Evolutionary conservation across 768 basidiomycete species (phyloP).

Genomic region (Pholiota microspora): DNA sequence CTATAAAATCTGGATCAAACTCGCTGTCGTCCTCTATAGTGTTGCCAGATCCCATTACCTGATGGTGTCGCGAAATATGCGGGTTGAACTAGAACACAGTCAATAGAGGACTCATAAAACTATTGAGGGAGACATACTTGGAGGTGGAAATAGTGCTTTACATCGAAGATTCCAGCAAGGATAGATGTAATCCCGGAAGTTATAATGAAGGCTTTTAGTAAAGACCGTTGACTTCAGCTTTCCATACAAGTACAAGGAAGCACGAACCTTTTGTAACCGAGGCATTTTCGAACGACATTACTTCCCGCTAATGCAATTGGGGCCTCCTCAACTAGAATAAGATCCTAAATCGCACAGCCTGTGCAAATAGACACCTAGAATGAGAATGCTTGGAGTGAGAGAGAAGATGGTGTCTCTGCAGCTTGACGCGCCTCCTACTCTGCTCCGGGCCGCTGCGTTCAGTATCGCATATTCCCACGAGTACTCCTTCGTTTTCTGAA

Average conservation of each 20-base stretch:
- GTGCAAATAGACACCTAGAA: no score
- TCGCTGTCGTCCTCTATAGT: slow-evolving; percentile 19
- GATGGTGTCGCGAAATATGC: slow-evolving; percentile 86
- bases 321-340: no score
- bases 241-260: not conserved
- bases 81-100: slow-evolving; percentile 64
- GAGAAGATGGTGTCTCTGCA: no score
- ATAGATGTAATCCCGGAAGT: slow-evolving; percentile 70
- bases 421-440: no score
- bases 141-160: slow-evolving; percentile 87
- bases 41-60: slow-evolving; percentile 46
- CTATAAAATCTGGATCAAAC: slow-evolving; percentile 44
- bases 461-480: not conserved
- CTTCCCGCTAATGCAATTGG: not conserved
- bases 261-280: slow-evolving; percentile 77
- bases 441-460: not conserved
- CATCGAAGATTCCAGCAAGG: slow-evolving; percentile 72
- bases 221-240: no score
- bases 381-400: no score
- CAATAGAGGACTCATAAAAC: not conserved
- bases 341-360: no score
- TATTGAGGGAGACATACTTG: slow-evolving; percentile 46
- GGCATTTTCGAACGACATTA: slow-evolving; percentile 78
- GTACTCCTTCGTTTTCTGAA: no score
- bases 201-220: slow-evolving; percentile 88